A percentile compares a stretch with the other conserved stretches of the same genome.
These are phyloP conservation scores for Amyloporia xantha DNA, from an alignment of 768 basidiomycete genomes.

Conservation along the genomic window DNA sequence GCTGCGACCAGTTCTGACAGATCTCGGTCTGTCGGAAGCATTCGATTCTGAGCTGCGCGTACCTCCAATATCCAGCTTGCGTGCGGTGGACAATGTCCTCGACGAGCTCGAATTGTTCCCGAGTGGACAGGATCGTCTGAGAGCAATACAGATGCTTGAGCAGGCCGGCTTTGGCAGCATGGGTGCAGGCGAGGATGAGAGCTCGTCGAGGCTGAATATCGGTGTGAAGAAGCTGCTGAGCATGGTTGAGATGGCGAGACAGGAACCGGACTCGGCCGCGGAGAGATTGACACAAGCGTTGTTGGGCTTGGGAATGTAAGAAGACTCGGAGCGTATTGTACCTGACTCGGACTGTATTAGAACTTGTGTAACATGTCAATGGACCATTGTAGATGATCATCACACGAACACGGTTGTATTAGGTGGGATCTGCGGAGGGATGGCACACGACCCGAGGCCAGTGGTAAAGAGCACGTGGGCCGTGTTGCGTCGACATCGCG, in stretches of 20 bases:
- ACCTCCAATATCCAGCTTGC: slow-evolving; percentile 69
- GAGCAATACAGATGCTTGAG: slow-evolving; percentile 58
- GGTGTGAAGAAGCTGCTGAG: slow-evolving; percentile 93
- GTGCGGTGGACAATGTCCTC: slow-evolving; percentile 69
- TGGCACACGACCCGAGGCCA: neutral
- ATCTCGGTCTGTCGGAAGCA: slow-evolving; percentile 82
- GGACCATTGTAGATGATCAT: neutral
- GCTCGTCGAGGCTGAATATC: slow-evolving; percentile 50
- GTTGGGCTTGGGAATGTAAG: slow-evolving; percentile 43
- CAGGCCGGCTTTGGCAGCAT: slow-evolving; percentile 63
- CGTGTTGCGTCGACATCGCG: neutral
- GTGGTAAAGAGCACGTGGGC: neutral
- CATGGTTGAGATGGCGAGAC: slow-evolving; percentile 92
- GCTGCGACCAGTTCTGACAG: slow-evolving; percentile 73
- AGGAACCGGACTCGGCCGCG: slow-evolving; percentile 82
- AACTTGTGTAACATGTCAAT: neutral
- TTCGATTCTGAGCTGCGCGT: slow-evolving; percentile 88
- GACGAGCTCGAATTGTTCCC: slow-evolving; percentile 74
- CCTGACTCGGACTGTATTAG: neutral
- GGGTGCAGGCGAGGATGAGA: slow-evolving; percentile 34
- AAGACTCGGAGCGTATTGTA: neutral
- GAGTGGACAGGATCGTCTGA: slow-evolving; percentile 43
- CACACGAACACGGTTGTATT: neutral
- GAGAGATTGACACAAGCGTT: slow-evolving; percentile 61
- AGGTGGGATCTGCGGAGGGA: neutral